These are phyloP conservation scores for Cafeteria roenbergensis DNA, from an alignment of 108 stramenopile species.

Conservation along the genomic window DNA sequence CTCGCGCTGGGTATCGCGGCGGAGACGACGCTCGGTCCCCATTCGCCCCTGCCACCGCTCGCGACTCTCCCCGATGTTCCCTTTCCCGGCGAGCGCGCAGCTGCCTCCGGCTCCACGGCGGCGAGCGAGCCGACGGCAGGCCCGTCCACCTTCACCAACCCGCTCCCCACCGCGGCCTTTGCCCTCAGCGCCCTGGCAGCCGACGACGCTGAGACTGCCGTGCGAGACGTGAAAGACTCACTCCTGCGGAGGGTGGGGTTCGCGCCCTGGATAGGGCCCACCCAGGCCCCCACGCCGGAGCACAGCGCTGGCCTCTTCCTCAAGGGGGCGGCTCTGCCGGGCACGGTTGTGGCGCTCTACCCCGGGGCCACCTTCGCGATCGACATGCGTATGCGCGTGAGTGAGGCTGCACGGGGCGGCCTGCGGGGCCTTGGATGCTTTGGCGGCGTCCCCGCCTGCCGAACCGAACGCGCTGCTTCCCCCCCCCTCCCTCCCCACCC, in stretches of 20 bases:
- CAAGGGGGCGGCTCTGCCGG: neutral
- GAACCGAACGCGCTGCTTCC: too few species aligned
- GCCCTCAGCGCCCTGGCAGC: neutral
- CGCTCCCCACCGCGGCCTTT: neutral
- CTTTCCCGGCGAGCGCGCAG: too few species aligned
- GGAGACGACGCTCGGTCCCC: too few species aligned
- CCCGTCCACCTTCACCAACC: neutral
- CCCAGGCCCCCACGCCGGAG: constrained; percentile 1
- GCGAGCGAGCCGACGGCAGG: neutral
- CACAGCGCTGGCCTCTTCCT: neutral
- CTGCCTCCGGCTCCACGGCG: neutral
- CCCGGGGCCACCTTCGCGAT: neutral
- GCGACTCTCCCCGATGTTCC: too few species aligned
- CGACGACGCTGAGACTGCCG: neutral
- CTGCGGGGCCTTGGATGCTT: constrained; percentile 1
- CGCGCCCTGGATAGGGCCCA: constrained; percentile 2
- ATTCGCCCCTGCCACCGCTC: too few species aligned
- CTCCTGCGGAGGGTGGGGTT: neutral
- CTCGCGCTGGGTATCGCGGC: too few species aligned
- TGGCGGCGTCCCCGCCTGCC: too few species aligned
- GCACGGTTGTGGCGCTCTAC: neutral
- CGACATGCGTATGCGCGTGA: too few species aligned
- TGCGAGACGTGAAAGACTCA: neutral
- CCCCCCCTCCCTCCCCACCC: neutral
- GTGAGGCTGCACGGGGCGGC: neutral